Base-by-base conservation (phyloP, 2,329 filamentous ascomycete genomes). In the Monilinia fructigena region DNA sequence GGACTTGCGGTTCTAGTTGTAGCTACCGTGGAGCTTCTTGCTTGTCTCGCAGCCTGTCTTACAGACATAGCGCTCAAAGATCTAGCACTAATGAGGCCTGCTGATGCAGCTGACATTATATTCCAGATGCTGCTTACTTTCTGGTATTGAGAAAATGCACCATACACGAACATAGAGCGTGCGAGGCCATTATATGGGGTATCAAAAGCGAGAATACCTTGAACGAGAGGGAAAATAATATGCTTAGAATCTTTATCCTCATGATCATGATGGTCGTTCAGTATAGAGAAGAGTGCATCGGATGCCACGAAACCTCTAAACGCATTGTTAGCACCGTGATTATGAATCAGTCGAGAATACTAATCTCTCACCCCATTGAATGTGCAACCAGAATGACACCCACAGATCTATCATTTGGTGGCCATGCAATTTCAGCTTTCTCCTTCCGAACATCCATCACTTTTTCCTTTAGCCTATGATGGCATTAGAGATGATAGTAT, bases 151-250 rank as follows among this genome's bases (percentile, higher is more conserved):
- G 82, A 84, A 65, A 86, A 86, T 42, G 83, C 84, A 55, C 84
- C 84, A 69, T 86, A 86, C 55, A 85, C 84, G 68, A 86, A 86
- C 83, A 86, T 85, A 59, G 82, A 83, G 16, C 84, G 78, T 3
- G 84, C 82, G 20, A 86, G 82, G 8, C 89, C 88, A 66, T 92
- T 87, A 77, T 89, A 96, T 0, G 93, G 93, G 0, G 93, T 96
- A 77, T 96, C 92, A 73, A 95, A 95, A 8, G 91, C 86, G 45
- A 96, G 81, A 20, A 96, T 82, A 60, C 90, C 92, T 73, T 92
- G 89, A 67, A 96, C 89, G 64, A 91, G 85, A 0, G 92, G 92
- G 76, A 96, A 96, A 65, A 74, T 72, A 18, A 70, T 63, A 26
- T 66, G 63, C 0, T 47, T 35, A 4, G 38, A 35, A 14, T 61